These are phyloP conservation scores for Sugiyamaella castrensis DNA, from an alignment of 1,139 yeast genomes.

Conservation along the genomic window DNA sequence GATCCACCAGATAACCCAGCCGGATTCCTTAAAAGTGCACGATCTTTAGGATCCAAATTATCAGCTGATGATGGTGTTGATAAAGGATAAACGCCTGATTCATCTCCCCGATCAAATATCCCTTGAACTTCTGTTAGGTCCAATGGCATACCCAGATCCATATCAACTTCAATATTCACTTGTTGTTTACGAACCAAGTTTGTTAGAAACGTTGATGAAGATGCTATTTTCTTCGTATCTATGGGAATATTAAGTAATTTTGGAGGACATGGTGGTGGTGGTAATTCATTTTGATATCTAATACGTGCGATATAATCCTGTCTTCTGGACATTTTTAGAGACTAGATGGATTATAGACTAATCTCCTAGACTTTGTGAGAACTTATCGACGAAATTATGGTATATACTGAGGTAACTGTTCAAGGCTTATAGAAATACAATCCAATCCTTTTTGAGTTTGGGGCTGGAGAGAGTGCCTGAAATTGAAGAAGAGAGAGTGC, in stretches of 20 bases:
- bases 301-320: slow-evolving; percentile 89
- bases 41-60: slow-evolving; percentile 70
- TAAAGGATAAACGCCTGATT: slow-evolving; percentile 41
- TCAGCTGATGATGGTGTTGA: slow-evolving; percentile 13
- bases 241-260: slow-evolving; percentile 60
- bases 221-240: slow-evolving; percentile 45
- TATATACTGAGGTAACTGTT: too few relatives aligned
- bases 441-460: too few relatives aligned
- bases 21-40: slow-evolving; percentile 77
- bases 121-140: slow-evolving; percentile 70
- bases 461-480: too few relatives aligned
- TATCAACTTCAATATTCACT: slow-evolving; percentile 60
- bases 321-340: slow-evolving; percentile 35
- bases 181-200: slow-evolving; percentile 76
- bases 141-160: slow-evolving; percentile 78
- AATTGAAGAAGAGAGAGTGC: too few relatives aligned
- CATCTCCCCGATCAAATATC: slow-evolving; percentile 61
- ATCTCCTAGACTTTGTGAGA: too few relatives aligned
- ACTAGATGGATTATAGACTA: too few relatives aligned
- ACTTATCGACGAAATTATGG: too few relatives aligned
- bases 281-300: slow-evolving; percentile 80
- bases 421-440: too few relatives aligned
- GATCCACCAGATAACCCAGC: slow-evolving; percentile 41
- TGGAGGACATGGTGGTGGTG: slow-evolving; percentile 94
- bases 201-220: slow-evolving; percentile 59